A percentile compares a stretch with the other conserved stretches of the same genome.
Evolutionary conservation across 768 basidiomycete genomes (phyloP).

Genomic region (Agrocybe praecox): DNA sequence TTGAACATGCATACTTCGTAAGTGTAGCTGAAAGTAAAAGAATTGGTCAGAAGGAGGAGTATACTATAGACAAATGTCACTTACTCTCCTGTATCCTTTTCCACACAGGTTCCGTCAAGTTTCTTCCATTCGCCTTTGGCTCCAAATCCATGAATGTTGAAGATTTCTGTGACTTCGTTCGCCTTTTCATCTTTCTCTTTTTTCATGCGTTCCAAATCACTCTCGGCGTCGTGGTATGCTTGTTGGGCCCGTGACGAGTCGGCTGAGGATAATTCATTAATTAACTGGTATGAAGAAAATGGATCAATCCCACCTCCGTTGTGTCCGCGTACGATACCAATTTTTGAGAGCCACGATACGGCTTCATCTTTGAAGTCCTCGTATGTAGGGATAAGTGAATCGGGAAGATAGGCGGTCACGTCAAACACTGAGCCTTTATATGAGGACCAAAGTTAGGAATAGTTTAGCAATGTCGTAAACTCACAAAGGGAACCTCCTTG

Average conservation of each 20-base stretch:
- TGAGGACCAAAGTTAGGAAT: slow-evolving; percentile 3
- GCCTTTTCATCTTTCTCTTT: slow-evolving; percentile 56
- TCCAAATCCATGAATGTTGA: slow-evolving; percentile 68
- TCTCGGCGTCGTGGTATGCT: slow-evolving; percentile 64
- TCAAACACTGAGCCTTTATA: slow-evolving; percentile 63
- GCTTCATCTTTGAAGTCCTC: slow-evolving; percentile 64
- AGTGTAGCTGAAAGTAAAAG: slow-evolving; percentile 64
- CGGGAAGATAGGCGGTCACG: slow-evolving; percentile 83
- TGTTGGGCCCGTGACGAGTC: slow-evolving; percentile 68
- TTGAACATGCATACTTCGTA: slow-evolving; percentile 95
- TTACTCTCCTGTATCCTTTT: slow-evolving; percentile 87
- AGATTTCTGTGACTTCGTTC: slow-evolving; percentile 66
- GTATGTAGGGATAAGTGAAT: slow-evolving; percentile 73
- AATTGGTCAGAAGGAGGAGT: not conserved
- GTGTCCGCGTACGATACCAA: slow-evolving; percentile 58
- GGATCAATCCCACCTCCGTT: slow-evolving; percentile 40
- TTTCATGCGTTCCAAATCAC: slow-evolving; percentile 51
- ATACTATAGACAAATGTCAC: slow-evolving; percentile 31
- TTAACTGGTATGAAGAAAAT: not conserved
- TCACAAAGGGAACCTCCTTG: slow-evolving; percentile 56
- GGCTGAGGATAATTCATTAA: slow-evolving; percentile 19
- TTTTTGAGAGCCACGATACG: slow-evolving; percentile 59
- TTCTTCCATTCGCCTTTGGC: slow-evolving; percentile 94
- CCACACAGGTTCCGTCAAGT: slow-evolving; percentile 79
- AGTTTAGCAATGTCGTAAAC: slow-evolving; percentile 20